Conservation (phyloP, 2,329 filamentous ascomycete species). For the Neophaeococcomyces aloes region DNA sequence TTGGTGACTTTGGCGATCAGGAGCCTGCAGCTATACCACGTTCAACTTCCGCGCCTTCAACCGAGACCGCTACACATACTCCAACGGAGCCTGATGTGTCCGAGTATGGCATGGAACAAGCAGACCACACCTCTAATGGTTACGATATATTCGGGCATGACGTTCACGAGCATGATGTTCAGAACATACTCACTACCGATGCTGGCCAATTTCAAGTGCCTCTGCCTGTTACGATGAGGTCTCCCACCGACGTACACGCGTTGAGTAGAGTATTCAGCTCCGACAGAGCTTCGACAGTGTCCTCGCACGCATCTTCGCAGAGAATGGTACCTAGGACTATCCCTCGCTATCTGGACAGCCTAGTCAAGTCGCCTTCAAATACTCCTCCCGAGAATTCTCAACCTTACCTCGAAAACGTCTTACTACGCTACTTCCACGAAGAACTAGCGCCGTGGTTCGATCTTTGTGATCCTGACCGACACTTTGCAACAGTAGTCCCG, state of each 20-base stretch:
- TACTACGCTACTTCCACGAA: slow-evolving; percentile 21
- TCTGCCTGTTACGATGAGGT: neutral
- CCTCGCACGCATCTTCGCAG: neutral
- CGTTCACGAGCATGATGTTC: too few species aligned
- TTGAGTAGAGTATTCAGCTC: neutral
- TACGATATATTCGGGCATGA: too few species aligned
- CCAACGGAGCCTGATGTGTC: too few species aligned
- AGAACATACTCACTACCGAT: neutral
- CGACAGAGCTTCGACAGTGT: neutral
- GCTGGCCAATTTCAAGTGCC: neutral
- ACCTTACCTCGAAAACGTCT: slow-evolving; percentile 6
- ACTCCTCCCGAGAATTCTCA: neutral
- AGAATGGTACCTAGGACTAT: neutral
- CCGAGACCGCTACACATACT: too few species aligned
- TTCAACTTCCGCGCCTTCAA: too few species aligned
- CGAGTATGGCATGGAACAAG: too few species aligned
- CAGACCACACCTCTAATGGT: too few species aligned
- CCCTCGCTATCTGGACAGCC: neutral
- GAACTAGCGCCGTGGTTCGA: slow-evolving; percentile 29
- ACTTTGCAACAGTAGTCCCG: slow-evolving; percentile 35
- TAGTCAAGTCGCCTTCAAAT: neutral
- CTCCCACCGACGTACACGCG: neutral
- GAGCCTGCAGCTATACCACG: too few species aligned
- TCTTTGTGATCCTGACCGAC: slow-evolving; percentile 32
- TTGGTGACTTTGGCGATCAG: neutral